phyloP scores from a whole-genome alignment of 148 eudicot species.

The Rhododendron griersonianum region DNA sequence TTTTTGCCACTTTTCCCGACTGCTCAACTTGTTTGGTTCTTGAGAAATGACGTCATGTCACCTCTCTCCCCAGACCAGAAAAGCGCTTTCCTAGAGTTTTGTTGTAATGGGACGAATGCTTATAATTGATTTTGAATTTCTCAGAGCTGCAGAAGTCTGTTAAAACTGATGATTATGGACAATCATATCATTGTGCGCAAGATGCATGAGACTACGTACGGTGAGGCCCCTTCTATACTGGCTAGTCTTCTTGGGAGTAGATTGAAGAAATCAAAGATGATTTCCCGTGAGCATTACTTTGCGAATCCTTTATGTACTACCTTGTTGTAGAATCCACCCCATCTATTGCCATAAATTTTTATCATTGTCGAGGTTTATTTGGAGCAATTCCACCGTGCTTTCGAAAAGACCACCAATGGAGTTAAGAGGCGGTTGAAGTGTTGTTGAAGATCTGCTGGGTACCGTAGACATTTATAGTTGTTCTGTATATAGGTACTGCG shows the following conservation, averaged over 20 bases:
- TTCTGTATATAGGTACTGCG: neutral
- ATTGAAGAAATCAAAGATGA: slow-evolving; percentile 36
- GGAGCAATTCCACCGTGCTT: neutral
- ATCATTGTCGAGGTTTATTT: neutral
- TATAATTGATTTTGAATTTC: neutral
- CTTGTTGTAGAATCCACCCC: slow-evolving; percentile 28
- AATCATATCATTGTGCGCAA: slow-evolving; percentile 61
- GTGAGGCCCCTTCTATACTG: slow-evolving; percentile 57
- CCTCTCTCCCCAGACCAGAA: neutral
- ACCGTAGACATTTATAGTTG: neutral
- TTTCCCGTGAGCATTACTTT: slow-evolving; percentile 63
- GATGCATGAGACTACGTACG: slow-evolving; percentile 52
- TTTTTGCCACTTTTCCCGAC: neutral
- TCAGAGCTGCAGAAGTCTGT: slow-evolving; percentile 76
- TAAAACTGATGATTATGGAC: slow-evolving; percentile 72
- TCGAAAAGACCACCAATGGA: neutral
- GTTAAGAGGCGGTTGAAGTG: neutral
- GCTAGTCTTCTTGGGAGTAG: slow-evolving; percentile 38
- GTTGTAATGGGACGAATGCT: neutral
- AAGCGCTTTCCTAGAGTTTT: neutral
- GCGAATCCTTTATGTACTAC: slow-evolving; percentile 68
- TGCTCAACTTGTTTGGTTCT: neutral
- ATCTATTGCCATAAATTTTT: neutral
- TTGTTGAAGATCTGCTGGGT: neutral
- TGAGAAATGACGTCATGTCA: neutral